These are phyloP conservation scores for Globisporangium orthogonon DNA, from an alignment of 352 stramenopile species.

Conservation along the genomic window DNA sequence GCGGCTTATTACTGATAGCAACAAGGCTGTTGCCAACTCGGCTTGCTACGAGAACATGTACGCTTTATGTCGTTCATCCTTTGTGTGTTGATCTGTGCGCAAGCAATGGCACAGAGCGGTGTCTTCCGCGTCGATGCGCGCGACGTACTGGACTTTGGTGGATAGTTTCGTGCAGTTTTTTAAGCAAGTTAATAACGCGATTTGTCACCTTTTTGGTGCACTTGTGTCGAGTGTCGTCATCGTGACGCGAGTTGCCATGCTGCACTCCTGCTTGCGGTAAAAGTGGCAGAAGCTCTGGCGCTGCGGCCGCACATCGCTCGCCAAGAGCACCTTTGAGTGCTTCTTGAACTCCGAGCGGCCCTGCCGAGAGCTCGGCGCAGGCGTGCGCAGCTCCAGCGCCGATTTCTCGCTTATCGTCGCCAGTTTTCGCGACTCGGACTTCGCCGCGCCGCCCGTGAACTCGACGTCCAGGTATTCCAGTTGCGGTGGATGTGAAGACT, in stretches of 20 bases:
- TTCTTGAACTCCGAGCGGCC: conserved; percentile 25
- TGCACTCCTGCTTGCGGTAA: conserved; percentile 47
- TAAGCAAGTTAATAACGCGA: neutral
- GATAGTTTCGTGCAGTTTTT: neutral
- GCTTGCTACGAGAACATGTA: too few species aligned
- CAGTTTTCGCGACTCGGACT: neutral
- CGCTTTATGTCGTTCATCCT: too few species aligned
- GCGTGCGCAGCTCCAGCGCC: conserved; percentile 18
- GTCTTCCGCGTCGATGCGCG: too few species aligned
- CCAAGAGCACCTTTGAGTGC: conserved; percentile 60
- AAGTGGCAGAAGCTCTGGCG: conserved; percentile 67
- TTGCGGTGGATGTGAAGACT: neutral
- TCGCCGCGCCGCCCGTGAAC: conserved; percentile 18
- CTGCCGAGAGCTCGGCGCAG: conserved; percentile 10
- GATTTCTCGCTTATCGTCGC: neutral
- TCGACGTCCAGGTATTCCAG: conserved; percentile 31
- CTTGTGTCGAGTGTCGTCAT: conserved; percentile 4
- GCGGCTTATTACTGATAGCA: too few species aligned
- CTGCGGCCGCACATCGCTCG: conserved; percentile 24
- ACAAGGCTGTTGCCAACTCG: too few species aligned
- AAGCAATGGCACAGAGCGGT: too few species aligned
- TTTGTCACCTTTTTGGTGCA: neutral
- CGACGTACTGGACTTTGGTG: too few species aligned
- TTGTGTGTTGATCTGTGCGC: too few species aligned
- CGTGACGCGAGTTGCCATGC: conserved; percentile 27